These are phyloP conservation scores for Aureobasidium lini DNA, from an alignment of 2,329 filamentous ascomycete species.

Conservation along the genomic window DNA sequence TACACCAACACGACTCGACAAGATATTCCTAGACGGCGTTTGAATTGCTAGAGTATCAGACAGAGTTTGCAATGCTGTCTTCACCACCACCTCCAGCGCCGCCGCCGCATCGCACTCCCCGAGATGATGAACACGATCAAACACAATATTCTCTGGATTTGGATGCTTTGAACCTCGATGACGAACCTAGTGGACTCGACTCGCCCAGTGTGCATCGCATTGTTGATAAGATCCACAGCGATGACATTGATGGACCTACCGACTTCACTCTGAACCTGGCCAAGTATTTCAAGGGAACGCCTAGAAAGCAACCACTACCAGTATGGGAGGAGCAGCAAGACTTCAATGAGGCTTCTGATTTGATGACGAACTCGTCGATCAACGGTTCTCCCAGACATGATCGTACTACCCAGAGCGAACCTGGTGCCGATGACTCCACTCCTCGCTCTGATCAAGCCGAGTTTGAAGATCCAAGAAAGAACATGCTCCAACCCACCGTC, in stretches of 20 bases:
- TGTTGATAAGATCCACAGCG: slow-evolving; percentile 22
- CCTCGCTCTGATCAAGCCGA: slow-evolving; percentile 21
- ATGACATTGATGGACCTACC: slow-evolving; percentile 32
- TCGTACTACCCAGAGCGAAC: neutral
- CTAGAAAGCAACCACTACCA: slow-evolving; percentile 3
- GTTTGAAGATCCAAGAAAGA: slow-evolving; percentile 18
- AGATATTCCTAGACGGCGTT: slow-evolving; percentile 3
- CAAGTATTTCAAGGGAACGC: slow-evolving; percentile 22
- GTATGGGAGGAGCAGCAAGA: slow-evolving; percentile 1
- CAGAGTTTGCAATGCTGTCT: slow-evolving; percentile 19
- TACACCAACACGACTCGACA: neutral
- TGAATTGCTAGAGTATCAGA: neutral
- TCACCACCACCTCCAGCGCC: slow-evolving; percentile 6
- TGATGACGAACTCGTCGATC: slow-evolving; percentile 16
- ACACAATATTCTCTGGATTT: slow-evolving; percentile 28
- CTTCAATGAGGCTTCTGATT: neutral
- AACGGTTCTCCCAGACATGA: neutral
- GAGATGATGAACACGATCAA: neutral
- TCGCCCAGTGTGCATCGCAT: slow-evolving; percentile 21
- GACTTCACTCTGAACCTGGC: slow-evolving; percentile 32
- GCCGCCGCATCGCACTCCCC: neutral
- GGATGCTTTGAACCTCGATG: slow-evolving; percentile 24
- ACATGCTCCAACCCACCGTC: slow-evolving; percentile 27
- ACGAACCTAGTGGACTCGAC: slow-evolving; percentile 7
- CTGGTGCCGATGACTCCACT: neutral